A percentile compares a stretch with the other conserved stretches of the same genome.
phyloP scores from a whole-genome alignment of 1,139 yeast genomes.

The Magnusiomyces suaveolens region DNA sequence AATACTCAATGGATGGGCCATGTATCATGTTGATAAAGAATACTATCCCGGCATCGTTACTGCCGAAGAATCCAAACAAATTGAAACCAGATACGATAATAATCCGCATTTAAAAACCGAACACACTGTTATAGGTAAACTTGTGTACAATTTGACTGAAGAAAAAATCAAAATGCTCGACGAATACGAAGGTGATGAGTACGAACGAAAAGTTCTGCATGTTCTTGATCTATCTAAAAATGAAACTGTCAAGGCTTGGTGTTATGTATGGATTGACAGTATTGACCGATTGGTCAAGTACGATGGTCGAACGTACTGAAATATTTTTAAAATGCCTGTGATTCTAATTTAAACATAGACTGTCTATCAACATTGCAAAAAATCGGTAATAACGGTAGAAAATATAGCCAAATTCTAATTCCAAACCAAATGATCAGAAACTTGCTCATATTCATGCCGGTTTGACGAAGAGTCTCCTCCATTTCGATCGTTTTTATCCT shows the following conservation, averaged over 20 bases:
- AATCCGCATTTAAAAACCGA: background rate
- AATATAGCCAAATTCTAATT: background rate
- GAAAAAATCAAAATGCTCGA: constrained; percentile 23
- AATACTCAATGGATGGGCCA: constrained; percentile 18
- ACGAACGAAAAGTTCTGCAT: constrained; percentile 20
- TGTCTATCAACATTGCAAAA: no score
- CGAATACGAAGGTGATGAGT: constrained; percentile 29
- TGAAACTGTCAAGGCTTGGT: constrained; percentile 15
- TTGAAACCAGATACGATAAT: background rate
- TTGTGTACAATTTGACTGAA: constrained; percentile 23
- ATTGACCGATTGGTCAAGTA: constrained; percentile 4
- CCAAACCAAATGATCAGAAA: background rate
- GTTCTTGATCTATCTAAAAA: constrained; percentile 18
- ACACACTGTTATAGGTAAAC: constrained; percentile 22
- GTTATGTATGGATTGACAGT: constrained; percentile 23
- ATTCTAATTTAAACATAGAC: no score
- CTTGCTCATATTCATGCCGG: background rate
- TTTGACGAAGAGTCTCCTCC: background rate
- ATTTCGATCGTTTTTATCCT: background rate
- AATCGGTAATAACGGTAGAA: background rate
- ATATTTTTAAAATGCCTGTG: no score
- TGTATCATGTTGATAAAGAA: constrained; percentile 22
- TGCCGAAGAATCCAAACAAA: background rate
- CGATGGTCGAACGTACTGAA: background rate
- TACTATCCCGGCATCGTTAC: constrained; percentile 27